Conservation (phyloP, 2,329 filamentous ascomycete species). For the Calycina herbarum region DNA sequence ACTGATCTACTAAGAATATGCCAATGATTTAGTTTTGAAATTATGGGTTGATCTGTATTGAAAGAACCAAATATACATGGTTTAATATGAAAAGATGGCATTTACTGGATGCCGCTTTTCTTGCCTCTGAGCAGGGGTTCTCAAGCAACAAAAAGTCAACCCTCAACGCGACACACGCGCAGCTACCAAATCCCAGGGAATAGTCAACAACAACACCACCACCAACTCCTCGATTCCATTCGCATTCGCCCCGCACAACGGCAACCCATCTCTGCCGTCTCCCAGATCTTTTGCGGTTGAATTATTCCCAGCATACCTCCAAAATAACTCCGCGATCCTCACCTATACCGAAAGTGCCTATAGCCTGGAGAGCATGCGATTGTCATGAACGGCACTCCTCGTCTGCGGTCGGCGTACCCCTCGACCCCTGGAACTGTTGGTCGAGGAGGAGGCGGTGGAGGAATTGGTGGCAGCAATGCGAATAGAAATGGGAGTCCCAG, state of each 20-base stretch:
- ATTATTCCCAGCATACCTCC: background rate
- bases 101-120: background rate
- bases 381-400: slow-evolving; percentile 77
- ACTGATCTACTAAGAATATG: background rate
- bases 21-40: no score
- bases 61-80: no score
- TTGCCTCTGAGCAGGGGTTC: background rate
- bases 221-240: background rate
- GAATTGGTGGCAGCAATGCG: slow-evolving; percentile 29
- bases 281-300: background rate
- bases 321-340: background rate
- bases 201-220: slow-evolving; percentile 9
- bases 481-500: slow-evolving; percentile 9
- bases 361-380: slow-evolving; percentile 49
- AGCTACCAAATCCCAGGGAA: background rate
- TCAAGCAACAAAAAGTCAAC: background rate
- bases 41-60: no score
- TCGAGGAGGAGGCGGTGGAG: slow-evolving; percentile 12
- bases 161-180: background rate
- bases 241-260: background rate
- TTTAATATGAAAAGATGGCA: background rate
- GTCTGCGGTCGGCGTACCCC: slow-evolving; percentile 79
- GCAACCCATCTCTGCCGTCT: background rate
- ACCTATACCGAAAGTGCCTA: slow-evolving; percentile 10
- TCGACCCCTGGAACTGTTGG: slow-evolving; percentile 61